Conservation (phyloP, 139 green algal species). For the Ettlia oleoabundans region DNA sequence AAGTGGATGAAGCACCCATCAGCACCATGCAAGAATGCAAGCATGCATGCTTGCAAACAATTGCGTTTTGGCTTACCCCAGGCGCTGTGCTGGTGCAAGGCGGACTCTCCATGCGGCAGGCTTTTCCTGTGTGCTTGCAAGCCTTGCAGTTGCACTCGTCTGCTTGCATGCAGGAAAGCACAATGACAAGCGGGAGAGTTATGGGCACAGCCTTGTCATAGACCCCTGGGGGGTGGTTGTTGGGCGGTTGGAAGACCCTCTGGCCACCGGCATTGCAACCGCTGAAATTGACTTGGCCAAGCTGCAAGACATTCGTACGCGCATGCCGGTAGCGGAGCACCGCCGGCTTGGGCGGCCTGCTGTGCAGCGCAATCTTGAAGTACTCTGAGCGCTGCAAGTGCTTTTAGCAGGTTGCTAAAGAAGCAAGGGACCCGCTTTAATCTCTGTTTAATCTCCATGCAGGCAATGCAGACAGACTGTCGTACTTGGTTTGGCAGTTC, state of each 20-base stretch:
- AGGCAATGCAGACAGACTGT: too few species aligned
- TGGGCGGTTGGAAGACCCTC: conserved; percentile 70
- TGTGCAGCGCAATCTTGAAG: background rate
- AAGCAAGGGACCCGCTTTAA: too few species aligned
- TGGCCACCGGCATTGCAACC: conserved; percentile 77
- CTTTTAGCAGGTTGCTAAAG: too few species aligned
- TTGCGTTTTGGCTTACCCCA: too few species aligned
- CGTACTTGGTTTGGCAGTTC: too few species aligned
- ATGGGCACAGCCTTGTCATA: conserved; percentile 89
- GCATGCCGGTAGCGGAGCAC: conserved; percentile 50
- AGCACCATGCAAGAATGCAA: too few species aligned
- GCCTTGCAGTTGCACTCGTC: background rate
- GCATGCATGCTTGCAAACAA: too few species aligned
- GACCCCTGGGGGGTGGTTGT: conserved; percentile 94
- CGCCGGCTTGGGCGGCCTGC: background rate
- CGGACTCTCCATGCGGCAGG: too few species aligned
- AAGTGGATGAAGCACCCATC: background rate
- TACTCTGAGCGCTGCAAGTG: background rate
- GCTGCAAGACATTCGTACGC: conserved; percentile 10
- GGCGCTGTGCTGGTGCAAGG: too few species aligned
- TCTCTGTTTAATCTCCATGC: too few species aligned
- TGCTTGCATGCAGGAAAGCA: conserved; percentile 69
- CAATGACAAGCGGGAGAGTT: conserved; percentile 90
- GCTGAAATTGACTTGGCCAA: conserved; percentile 72
- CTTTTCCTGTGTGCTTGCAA: too few species aligned